A percentile compares a stretch with the other conserved stretches of the same genome.
Conservation (phyloP, 1,139 yeast species). For the Geotrichum citri-aurantii region DNA sequence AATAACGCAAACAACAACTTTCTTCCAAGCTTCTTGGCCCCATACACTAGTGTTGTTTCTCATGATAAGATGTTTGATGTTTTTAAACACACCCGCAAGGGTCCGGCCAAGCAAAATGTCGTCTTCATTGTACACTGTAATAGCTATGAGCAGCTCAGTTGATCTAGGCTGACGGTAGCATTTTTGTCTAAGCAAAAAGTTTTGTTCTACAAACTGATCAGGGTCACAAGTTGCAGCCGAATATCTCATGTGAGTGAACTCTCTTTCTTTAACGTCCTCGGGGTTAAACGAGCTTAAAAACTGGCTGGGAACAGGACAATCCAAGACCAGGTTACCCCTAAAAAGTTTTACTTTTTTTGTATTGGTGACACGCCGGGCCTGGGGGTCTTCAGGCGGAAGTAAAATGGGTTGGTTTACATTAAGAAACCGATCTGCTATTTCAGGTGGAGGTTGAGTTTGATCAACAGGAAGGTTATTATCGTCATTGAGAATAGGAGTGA, state of each 20-base stretch:
- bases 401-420: background rate
- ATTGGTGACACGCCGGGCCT: background rate
- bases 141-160: conserved; percentile 67
- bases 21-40: conserved; percentile 81
- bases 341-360: conserved; percentile 44
- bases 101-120: conserved; percentile 68
- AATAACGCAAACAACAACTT: conserved; percentile 68
- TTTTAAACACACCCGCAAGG: conserved; percentile 69
- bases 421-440: background rate
- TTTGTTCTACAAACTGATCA: conserved; percentile 47
- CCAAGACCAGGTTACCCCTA: conserved; percentile 69
- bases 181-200: conserved; percentile 62
- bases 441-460: background rate
- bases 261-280: conserved; percentile 37
- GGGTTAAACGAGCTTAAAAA: conserved; percentile 4
- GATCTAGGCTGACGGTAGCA: conserved; percentile 60
- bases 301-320: conserved; percentile 54
- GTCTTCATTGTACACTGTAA: conserved; percentile 79
- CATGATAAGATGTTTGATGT: conserved; percentile 50
- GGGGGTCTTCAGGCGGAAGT: background rate
- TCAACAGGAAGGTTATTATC: background rate
- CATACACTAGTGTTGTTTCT: conserved; percentile 39
- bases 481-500: background rate
- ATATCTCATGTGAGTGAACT: conserved; percentile 71
- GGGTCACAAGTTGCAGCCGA: conserved; percentile 83